phyloP scores from a whole-genome alignment of 2,329 filamentous ascomycete genomes.

The Colletotrichum somersetense region DNA sequence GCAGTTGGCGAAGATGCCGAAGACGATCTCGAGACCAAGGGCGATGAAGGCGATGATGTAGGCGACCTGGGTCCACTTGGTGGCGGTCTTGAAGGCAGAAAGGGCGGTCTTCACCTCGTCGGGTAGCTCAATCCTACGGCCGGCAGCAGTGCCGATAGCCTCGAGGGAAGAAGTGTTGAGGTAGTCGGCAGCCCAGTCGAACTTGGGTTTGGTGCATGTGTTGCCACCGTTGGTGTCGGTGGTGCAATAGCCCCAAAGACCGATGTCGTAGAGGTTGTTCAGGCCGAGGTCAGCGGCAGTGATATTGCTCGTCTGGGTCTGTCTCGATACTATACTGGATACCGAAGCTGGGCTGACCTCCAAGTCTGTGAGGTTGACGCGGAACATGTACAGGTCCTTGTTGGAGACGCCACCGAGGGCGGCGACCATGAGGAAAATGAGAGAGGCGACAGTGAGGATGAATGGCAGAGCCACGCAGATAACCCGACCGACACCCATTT shows the following conservation, averaged over 20 bases:
- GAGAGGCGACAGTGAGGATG: constrained; percentile 79
- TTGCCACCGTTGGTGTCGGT: constrained; percentile 67
- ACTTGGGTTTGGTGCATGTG: constrained; percentile 77
- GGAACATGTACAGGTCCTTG: constrained; percentile 69
- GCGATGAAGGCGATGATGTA: constrained; percentile 80
- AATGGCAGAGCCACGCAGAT: constrained; percentile 91
- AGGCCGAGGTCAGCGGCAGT: constrained; percentile 72
- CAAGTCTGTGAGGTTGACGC: constrained; percentile 73
- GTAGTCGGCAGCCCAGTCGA: constrained; percentile 82
- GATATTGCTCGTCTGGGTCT: constrained; percentile 59
- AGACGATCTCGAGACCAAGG: constrained; percentile 77
- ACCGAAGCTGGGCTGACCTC: constrained; percentile 59
- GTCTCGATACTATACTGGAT: constrained; percentile 37
- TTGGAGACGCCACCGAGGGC: constrained; percentile 68
- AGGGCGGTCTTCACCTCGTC: constrained; percentile 75
- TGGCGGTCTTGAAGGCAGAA: constrained; percentile 78
- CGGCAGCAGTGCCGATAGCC: constrained; percentile 60
- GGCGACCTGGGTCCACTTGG: constrained; percentile 85
- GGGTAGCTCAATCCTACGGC: constrained; percentile 74
- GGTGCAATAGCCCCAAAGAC: constrained; percentile 89
- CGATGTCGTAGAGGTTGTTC: constrained; percentile 82
- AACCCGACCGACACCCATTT: constrained; percentile 78
- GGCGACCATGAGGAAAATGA: constrained; percentile 75
- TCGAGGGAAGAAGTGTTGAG: constrained; percentile 75
- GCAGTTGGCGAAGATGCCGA: constrained; percentile 87